A percentile compares a stretch with the other conserved stretches of the same genome.
These are phyloP conservation scores for Brettanomyces nanus DNA, from an alignment of 805 yeast species.

Conservation along the genomic window DNA sequence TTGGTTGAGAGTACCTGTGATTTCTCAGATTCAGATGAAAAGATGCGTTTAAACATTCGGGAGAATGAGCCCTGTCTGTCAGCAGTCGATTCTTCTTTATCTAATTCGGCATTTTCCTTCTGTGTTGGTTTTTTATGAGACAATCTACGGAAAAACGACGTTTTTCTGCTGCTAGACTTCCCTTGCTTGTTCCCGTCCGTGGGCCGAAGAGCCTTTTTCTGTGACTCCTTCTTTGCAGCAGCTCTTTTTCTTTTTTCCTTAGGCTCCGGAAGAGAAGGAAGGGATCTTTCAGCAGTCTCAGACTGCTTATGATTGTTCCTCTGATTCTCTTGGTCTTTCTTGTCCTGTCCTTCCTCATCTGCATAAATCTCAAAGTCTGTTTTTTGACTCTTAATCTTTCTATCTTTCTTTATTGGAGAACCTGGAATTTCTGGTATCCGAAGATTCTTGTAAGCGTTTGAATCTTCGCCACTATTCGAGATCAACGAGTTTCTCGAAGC, in stretches of 20 bases:
- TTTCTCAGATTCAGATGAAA: constrained; percentile 19
- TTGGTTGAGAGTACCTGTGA: constrained; percentile 25
- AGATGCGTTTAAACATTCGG: constrained; percentile 37
- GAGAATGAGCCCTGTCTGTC: constrained; percentile 27
- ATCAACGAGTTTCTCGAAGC: constrained; percentile 35
- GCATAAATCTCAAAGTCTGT: constrained; percentile 18
- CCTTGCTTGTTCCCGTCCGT: constrained; percentile 3
- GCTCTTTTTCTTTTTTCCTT: neutral
- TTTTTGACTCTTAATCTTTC: constrained; percentile 5
- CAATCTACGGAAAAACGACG: constrained; percentile 20
- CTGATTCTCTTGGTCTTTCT: constrained; percentile 8
- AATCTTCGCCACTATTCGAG: constrained; percentile 28
- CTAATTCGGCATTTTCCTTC: constrained; percentile 9
- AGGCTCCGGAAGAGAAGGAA: neutral
- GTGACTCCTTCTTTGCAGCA: constrained; percentile 1
- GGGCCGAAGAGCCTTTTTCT: neutral
- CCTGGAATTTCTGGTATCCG: constrained; percentile 41
- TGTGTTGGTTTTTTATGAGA: constrained; percentile 1
- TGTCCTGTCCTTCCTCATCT: constrained; percentile 18
- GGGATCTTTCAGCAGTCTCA: neutral
- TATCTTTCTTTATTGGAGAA: constrained; percentile 26
- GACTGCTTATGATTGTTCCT: constrained; percentile 8
- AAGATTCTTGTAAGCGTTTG: constrained; percentile 36
- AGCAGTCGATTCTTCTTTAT: constrained; percentile 2
- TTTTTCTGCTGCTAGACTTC: constrained; percentile 24